phyloP scores from a whole-genome alignment of 345 rosid species.

The Brassica carinata region DNA sequence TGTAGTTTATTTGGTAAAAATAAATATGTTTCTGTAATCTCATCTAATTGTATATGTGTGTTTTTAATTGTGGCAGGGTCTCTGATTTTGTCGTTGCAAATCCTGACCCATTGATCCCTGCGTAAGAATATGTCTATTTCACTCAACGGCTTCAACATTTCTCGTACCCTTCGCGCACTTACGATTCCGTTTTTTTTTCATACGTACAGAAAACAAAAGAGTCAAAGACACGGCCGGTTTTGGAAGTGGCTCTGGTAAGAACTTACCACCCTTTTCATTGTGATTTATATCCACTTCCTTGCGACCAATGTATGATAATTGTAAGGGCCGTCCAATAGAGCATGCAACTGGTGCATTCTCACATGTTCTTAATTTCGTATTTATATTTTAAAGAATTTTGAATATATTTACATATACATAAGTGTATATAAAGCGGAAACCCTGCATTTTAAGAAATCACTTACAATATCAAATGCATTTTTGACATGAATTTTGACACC shows the following conservation, averaged over 20 bases:
- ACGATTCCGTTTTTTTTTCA: neutral
- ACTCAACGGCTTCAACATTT: neutral
- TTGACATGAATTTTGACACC: neutral
- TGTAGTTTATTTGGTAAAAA: neutral
- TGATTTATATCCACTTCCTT: neutral
- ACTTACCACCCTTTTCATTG: neutral
- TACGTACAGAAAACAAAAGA: conserved; percentile 56
- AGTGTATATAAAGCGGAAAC: neutral
- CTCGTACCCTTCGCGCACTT: neutral
- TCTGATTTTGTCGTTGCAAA: conserved; percentile 68
- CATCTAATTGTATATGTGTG: neutral
- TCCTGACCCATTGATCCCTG: conserved; percentile 69
- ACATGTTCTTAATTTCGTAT: neutral
- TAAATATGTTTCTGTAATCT: neutral
- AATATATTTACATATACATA: neutral
- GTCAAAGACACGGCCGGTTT: conserved; percentile 56
- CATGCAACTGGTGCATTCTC: neutral
- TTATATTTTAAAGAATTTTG: neutral
- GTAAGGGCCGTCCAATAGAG: neutral
- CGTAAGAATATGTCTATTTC: conserved; percentile 46
- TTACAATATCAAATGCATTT: neutral
- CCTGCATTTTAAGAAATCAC: neutral
- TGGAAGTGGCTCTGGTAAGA: conserved; percentile 89
- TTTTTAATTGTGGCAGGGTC: conserved; percentile 49
- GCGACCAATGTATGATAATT: conserved; percentile 1